phyloP scores from a whole-genome alignment of 345 rosid genomes.

The Lumnitzera littorea region DNA sequence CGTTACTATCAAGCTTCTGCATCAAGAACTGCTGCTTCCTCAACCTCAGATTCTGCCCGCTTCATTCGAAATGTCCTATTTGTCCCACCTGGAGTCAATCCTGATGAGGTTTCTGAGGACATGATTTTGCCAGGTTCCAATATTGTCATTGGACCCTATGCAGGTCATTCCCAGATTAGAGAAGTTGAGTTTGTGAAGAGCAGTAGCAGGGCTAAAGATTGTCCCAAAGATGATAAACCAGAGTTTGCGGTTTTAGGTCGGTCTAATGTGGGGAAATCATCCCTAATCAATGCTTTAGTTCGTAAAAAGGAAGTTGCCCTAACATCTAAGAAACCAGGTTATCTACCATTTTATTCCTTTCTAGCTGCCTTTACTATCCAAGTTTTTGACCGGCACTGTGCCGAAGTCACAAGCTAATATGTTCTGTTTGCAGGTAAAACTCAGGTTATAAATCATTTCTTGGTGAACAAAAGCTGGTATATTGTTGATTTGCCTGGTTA shows the following conservation, averaged over 20 bases:
- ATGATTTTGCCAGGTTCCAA: conserved; percentile 86
- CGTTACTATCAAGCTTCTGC: conserved; percentile 22
- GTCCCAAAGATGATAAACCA: conserved; percentile 72
- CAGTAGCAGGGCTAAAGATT: conserved; percentile 79
- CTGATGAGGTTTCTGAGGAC: conserved; percentile 53
- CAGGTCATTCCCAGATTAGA: conserved; percentile 87
- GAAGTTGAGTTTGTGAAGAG: conserved; percentile 86
- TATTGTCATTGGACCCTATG: conserved; percentile 76
- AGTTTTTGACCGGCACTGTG: neutral
- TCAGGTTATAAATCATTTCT: conserved; percentile 87
- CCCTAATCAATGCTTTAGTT: conserved; percentile 79
- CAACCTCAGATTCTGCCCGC: conserved; percentile 28
- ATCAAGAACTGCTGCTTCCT: conserved; percentile 23
- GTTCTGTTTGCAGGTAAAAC: conserved; percentile 60
- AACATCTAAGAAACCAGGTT: conserved; percentile 92
- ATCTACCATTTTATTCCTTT: neutral
- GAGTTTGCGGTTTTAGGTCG: conserved; percentile 89
- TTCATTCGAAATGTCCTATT: conserved; percentile 40
- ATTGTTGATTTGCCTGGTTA: conserved; percentile 97
- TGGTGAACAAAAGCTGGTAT: conserved; percentile 94
- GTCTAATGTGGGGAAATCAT: conserved; percentile 94
- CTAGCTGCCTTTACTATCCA: neutral
- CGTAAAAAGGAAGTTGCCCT: conserved; percentile 87
- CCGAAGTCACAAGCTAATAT: neutral
- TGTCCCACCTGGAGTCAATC: conserved; percentile 77